Percentiles rank a stretch among this genome's conserved stretches.
These are phyloP conservation scores for Colletotrichum plurivorum DNA, from an alignment of 2,329 filamentous ascomycete species.

Conservation along the genomic window DNA sequence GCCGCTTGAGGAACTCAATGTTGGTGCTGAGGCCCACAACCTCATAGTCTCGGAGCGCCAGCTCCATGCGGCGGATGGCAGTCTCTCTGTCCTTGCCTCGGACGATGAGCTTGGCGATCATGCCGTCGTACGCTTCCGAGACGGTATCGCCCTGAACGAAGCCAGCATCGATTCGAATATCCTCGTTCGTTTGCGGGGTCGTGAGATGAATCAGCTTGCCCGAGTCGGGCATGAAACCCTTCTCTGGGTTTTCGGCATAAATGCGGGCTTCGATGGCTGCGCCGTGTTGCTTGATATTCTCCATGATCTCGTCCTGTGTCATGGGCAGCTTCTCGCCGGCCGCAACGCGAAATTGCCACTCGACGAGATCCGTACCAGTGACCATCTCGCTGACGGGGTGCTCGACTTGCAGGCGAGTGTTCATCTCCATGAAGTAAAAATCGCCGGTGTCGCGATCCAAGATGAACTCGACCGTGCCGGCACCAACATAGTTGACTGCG, in stretches of 20 bases:
- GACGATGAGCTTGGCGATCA: slow-evolving; percentile 98
- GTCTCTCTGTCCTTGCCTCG: slow-evolving; percentile 83
- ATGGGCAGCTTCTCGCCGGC: slow-evolving; percentile 70
- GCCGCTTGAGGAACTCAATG: slow-evolving; percentile 93
- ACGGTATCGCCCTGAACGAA: slow-evolving; percentile 94
- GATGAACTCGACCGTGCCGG: slow-evolving; percentile 92
- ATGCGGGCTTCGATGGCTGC: slow-evolving; percentile 96
- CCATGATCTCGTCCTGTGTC: slow-evolving; percentile 76
- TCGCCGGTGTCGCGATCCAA: slow-evolving; percentile 85
- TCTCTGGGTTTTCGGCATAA: slow-evolving; percentile 94
- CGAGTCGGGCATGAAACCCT: slow-evolving; percentile 94
- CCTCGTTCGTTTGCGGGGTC: slow-evolving; percentile 77
- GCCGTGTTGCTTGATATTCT: slow-evolving; percentile 79
- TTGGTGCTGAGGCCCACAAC: slow-evolving; percentile 95
- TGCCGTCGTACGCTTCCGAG: slow-evolving; percentile 95
- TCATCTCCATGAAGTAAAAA: slow-evolving; percentile 89
- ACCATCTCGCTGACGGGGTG: slow-evolving; percentile 89
- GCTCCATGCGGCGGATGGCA: slow-evolving; percentile 85
- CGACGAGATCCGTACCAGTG: slow-evolving; percentile 82
- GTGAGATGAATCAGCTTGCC: slow-evolving; percentile 87
- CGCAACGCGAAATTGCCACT: slow-evolving; percentile 91
- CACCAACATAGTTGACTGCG: slow-evolving; percentile 89
- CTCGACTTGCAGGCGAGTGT: slow-evolving; percentile 94
- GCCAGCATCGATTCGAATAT: slow-evolving; percentile 92
- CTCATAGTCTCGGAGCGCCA: slow-evolving; percentile 89